A percentile compares a stretch with the other conserved stretches of the same genome.
phyloP scores from a whole-genome alignment of 2,329 filamentous ascomycete genomes.

The Ophiobolus disseminans region DNA sequence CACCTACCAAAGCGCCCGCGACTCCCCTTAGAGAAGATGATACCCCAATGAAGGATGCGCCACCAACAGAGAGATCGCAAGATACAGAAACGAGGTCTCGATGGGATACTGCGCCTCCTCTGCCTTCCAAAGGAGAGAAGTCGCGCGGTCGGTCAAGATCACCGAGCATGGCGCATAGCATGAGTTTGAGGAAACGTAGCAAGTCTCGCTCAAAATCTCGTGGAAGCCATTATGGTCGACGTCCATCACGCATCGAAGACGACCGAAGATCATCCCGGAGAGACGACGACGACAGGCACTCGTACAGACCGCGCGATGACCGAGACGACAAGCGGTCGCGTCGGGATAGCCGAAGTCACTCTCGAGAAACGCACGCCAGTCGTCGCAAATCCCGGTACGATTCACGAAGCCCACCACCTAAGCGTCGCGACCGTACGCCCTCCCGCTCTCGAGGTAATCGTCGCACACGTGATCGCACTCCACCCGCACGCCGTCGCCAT shows the following conservation, averaged over 20 bases:
- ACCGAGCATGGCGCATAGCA: conserved; percentile 35
- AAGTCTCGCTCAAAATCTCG: conserved; percentile 41
- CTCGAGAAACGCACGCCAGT: conserved; percentile 36
- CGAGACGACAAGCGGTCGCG: conserved; percentile 37
- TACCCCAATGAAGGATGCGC: conserved; percentile 35
- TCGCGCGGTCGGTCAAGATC: conserved; percentile 40
- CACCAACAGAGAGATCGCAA: conserved; percentile 20
- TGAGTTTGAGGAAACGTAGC: conserved; percentile 35
- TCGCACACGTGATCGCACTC: conserved; percentile 34
- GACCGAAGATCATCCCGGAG: conserved; percentile 33
- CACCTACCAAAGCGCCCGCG: conserved; percentile 33
- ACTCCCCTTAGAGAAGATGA: conserved; percentile 33
- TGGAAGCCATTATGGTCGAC: conserved; percentile 40
- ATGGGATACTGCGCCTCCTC: conserved; percentile 35
- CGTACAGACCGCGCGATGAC: conserved; percentile 34
- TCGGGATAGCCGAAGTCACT: conserved; percentile 40
- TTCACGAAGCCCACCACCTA: conserved; percentile 36
- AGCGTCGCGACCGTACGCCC: conserved; percentile 24
- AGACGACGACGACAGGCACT: conserved; percentile 37
- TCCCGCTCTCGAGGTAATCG: too few relatives aligned
- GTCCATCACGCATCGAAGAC: conserved; percentile 30
- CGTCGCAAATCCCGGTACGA: conserved; percentile 38
- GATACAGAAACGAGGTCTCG: conserved; percentile 25
- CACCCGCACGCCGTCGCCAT: conserved; percentile 24
- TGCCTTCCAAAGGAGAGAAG: conserved; percentile 29